Evolutionary conservation across 2,329 filamentous ascomycete genomes (phyloP).

Genomic region (Pestalotiopsis sp.): DNA sequence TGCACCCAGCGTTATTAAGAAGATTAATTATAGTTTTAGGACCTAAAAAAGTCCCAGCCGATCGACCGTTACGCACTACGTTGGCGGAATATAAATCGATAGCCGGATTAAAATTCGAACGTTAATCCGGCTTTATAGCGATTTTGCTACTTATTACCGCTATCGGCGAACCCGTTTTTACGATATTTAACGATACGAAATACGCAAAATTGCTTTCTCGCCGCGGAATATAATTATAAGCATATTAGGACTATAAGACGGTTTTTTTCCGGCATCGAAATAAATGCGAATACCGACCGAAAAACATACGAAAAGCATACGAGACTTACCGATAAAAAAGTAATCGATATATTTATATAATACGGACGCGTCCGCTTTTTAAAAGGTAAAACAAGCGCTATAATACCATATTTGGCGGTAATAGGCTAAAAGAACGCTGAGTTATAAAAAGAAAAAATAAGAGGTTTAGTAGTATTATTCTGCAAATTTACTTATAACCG

Average conservation of each 20-base stretch:
- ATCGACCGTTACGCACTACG: neutral
- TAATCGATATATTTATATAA: neutral
- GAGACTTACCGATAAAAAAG: neutral
- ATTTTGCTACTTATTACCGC: neutral
- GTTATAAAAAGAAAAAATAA: neutral
- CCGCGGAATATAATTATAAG: neutral
- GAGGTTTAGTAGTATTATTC: neutral
- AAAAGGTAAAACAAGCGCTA: neutral
- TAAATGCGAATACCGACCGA: neutral
- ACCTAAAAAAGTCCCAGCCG: neutral
- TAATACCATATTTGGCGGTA: neutral
- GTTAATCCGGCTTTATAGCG: neutral
- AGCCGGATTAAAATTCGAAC: neutral
- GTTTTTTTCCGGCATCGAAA: neutral
- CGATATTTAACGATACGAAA: neutral
- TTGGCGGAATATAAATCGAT: neutral
- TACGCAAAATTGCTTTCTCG: neutral
- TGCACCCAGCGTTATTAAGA: neutral
- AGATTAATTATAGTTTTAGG: neutral
- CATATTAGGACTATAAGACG: neutral
- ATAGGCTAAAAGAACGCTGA: neutral
- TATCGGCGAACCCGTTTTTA: neutral
- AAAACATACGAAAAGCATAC: neutral
- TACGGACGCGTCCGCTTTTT: no score
- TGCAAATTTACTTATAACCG: neutral